These are phyloP conservation scores for Sphaerosporella brunnea DNA, from an alignment of 495 filamentous ascomycete species.

Conservation along the genomic window DNA sequence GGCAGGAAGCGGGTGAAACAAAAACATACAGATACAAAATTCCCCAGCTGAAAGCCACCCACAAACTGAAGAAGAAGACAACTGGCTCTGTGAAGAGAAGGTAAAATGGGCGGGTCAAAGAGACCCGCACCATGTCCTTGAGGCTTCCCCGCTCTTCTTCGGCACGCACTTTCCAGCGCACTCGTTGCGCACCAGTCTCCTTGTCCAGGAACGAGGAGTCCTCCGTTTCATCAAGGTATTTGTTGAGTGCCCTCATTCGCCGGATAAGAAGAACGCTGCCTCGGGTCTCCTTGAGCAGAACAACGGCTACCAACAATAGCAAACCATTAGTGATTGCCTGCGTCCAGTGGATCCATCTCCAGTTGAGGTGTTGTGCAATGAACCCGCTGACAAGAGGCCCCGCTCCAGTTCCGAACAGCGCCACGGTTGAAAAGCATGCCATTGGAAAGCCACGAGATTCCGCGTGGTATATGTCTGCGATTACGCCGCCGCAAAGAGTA, in stretches of 20 bases:
- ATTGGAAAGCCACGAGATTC: conserved; percentile 74
- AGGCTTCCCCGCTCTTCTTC: conserved; percentile 57
- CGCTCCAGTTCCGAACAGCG: conserved; percentile 62
- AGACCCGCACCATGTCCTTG: conserved; percentile 53
- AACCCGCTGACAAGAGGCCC: conserved; percentile 58
- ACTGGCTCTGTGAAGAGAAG: conserved; percentile 80
- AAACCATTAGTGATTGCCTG: conserved; percentile 54
- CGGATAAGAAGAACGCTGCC: conserved; percentile 64
- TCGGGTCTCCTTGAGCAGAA: conserved; percentile 67
- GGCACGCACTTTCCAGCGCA: conserved; percentile 69
- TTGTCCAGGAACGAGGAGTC: too few relatives aligned
- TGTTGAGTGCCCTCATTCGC: conserved; percentile 56
- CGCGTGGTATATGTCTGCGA: conserved; percentile 71
- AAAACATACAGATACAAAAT: conserved; percentile 72
- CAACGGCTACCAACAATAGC: conserved; percentile 41
- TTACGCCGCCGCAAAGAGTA: conserved; percentile 84
- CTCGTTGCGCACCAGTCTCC: conserved; percentile 37
- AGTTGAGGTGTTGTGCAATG: conserved; percentile 47
- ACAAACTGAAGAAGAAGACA: conserved; percentile 86
- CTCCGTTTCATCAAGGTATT: conserved; percentile 49
- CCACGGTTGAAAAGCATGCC: conserved; percentile 63
- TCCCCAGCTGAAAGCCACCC: conserved; percentile 82
- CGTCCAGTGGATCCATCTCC: conserved; percentile 85
- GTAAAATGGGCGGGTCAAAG: conserved; percentile 62
- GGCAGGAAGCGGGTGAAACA: conserved; percentile 25